phyloP scores from a whole-genome alignment of 2,329 filamentous ascomycete genomes.

The Pleomassaria siparia region DNA sequence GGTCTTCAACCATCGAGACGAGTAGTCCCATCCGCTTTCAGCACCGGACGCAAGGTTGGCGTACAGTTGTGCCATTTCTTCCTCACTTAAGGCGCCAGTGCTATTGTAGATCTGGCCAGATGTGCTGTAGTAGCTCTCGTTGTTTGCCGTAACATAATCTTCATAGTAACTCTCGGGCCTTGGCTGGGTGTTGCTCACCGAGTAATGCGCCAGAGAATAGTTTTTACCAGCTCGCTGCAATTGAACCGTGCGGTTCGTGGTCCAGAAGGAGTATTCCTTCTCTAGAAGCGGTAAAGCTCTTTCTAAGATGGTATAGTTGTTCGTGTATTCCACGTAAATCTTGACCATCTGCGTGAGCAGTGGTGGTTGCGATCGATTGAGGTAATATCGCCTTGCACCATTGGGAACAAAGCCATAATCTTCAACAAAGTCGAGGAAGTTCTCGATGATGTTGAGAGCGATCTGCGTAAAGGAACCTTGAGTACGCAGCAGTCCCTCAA shows the following conservation, averaged over 20 bases:
- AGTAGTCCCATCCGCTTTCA: conserved; percentile 68
- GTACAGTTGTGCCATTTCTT: conserved; percentile 58
- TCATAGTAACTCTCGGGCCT: conserved; percentile 68
- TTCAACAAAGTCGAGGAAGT: conserved; percentile 68
- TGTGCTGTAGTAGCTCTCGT: conserved; percentile 61
- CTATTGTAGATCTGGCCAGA: conserved; percentile 62
- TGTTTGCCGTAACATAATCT: conserved; percentile 67
- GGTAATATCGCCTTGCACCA: conserved; percentile 67
- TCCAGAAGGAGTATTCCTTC: conserved; percentile 66
- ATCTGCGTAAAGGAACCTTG: conserved; percentile 65
- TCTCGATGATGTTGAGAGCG: conserved; percentile 68
- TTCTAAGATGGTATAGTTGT: conserved; percentile 62
- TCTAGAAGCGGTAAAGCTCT: conserved; percentile 64
- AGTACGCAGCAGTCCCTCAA: conserved; percentile 66
- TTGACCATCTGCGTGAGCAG: conserved; percentile 67
- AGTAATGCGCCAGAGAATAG: conserved; percentile 62
- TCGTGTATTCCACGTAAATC: conserved; percentile 64
- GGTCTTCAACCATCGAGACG: conserved; percentile 58
- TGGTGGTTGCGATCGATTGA: conserved; percentile 69
- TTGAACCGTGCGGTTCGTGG: conserved; percentile 60
- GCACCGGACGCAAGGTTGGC: conserved; percentile 65
- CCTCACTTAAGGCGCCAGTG: conserved; percentile 52
- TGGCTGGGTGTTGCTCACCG: conserved; percentile 65
- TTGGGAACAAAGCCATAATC: conserved; percentile 68
- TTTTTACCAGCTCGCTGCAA: conserved; percentile 51